phyloP scores from a whole-genome alignment of 2,329 filamentous ascomycete species.

The Arthrobotrys entomopaga region DNA sequence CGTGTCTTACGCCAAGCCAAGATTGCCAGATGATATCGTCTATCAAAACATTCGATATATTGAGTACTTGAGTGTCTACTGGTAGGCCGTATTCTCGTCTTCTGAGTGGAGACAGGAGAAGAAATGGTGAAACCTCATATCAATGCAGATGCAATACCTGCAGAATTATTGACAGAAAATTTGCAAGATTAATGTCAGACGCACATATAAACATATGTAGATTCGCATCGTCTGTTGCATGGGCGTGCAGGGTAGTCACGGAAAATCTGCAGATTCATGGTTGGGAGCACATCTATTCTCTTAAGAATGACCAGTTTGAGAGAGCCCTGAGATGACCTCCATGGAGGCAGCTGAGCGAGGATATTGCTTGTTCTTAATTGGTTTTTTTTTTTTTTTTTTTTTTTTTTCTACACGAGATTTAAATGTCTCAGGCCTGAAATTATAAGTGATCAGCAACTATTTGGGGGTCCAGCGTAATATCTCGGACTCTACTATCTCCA shows the following conservation, averaged over 20 bases:
- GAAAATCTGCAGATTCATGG: too few relatives aligned
- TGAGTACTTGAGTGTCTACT: conserved; percentile 1
- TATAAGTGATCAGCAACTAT: conserved; percentile 24
- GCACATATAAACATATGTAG: too few relatives aligned
- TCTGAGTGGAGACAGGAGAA: conserved; percentile 2
- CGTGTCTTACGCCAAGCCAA: conserved; percentile 4
- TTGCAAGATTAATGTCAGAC: too few relatives aligned
- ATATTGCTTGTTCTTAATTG: too few relatives aligned
- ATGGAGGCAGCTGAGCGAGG: too few relatives aligned
- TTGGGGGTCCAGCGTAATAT: conserved; percentile 24
- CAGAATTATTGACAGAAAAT: too few relatives aligned
- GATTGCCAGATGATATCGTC: neutral
- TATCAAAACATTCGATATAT: conserved; percentile 21
- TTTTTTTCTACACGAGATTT: neutral
- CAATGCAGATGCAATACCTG: neutral
- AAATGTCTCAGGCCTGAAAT: conserved; percentile 19
- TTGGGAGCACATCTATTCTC: too few relatives aligned
- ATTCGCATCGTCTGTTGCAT: too few relatives aligned
- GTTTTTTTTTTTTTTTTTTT: too few relatives aligned
- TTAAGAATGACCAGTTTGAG: too few relatives aligned
- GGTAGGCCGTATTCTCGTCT: neutral
- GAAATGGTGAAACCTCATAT: neutral
- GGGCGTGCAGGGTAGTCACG: too few relatives aligned
- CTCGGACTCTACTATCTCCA: conserved; percentile 21
- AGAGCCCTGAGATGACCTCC: too few relatives aligned